Percentiles rank a stretch among this genome's conserved stretches.
Evolutionary conservation across 2,329 filamentous ascomycete genomes (phyloP).

Genomic region (Apiospora hydei): DNA sequence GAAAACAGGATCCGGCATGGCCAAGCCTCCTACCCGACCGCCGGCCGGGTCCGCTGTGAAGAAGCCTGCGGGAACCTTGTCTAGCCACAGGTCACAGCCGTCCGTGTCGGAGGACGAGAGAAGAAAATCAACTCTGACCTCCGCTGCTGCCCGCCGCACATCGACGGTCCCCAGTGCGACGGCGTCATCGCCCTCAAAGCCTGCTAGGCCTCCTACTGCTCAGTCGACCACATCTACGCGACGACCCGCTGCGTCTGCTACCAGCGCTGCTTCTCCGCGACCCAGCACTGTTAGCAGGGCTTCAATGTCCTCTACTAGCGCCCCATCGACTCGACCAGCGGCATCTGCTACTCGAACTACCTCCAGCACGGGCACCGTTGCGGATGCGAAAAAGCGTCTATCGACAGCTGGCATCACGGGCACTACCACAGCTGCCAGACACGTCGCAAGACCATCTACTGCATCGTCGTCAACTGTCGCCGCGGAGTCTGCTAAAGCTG

Average conservation of each 20-base stretch:
- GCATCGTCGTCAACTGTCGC: conserved; percentile 47
- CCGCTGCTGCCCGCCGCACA: conserved; percentile 50
- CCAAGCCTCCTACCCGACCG: conserved; percentile 58
- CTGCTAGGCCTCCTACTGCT: conserved; percentile 37
- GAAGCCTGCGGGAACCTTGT: conserved; percentile 45
- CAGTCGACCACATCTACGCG: conserved; percentile 42
- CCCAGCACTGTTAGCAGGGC: conserved; percentile 46
- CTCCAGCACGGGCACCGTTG: conserved; percentile 47
- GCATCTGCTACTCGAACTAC: conserved; percentile 33
- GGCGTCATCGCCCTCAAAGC: conserved; percentile 38
- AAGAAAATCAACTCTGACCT: conserved; percentile 50
- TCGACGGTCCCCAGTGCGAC: conserved; percentile 52
- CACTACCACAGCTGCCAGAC: conserved; percentile 47
- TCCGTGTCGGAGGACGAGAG: conserved; percentile 59
- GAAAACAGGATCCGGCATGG: conserved; percentile 50
- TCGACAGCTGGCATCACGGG: conserved; percentile 55
- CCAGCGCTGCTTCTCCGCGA: conserved; percentile 37
- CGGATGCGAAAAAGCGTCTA: conserved; percentile 64
- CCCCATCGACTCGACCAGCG: conserved; percentile 36
- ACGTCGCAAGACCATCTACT: conserved; percentile 52
- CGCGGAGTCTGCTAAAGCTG: conserved; percentile 58
- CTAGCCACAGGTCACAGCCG: conserved; percentile 55
- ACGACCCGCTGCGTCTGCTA: conserved; percentile 38
- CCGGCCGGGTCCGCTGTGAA: conserved; percentile 47
- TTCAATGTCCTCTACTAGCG: conserved; percentile 44